These are phyloP conservation scores for Raffaelea albimanens DNA, from an alignment of 2,329 filamentous ascomycete species.

Conservation along the genomic window DNA sequence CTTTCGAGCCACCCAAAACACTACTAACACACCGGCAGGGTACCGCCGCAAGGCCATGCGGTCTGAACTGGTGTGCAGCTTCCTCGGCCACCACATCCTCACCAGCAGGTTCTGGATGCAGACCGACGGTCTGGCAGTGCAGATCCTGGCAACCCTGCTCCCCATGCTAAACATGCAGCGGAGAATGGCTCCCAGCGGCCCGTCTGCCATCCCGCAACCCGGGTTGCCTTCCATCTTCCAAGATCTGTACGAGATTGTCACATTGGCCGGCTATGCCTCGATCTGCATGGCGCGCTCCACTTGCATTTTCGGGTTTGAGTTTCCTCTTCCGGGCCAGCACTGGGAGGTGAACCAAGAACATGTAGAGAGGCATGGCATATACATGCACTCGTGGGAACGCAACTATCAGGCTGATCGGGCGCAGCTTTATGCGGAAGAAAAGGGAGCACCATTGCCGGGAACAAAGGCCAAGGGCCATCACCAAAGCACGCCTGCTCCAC, in stretches of 20 bases:
- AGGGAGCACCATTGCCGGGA: too few relatives aligned
- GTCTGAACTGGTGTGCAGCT: conserved; percentile 17
- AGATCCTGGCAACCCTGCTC: conserved; percentile 23
- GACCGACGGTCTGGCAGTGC: conserved; percentile 25
- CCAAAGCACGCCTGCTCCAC: too few relatives aligned
- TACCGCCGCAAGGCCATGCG: conserved; percentile 26
- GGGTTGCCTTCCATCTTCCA: conserved; percentile 19
- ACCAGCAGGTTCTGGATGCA: conserved; percentile 25
- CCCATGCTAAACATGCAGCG: conserved; percentile 23
- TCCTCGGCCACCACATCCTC: conserved; percentile 16
- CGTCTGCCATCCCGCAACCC: neutral
- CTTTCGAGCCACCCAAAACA: neutral
- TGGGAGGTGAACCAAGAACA: conserved; percentile 16
- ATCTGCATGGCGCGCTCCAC: conserved; percentile 20
- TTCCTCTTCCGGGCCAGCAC: conserved; percentile 17
- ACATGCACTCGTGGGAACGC: conserved; percentile 1
- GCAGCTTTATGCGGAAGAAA: neutral
- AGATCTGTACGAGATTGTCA: conserved; percentile 21
- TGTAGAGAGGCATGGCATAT: conserved; percentile 3
- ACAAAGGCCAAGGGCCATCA: too few relatives aligned
- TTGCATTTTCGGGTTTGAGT: conserved; percentile 21
- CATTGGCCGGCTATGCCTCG: conserved; percentile 21
- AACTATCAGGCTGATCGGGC: neutral
- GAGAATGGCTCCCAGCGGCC: neutral
- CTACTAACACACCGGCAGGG: conserved; percentile 16